phyloP scores from a whole-genome alignment of 306 rosid species.

The Herpetospermum pedunculosum region DNA sequence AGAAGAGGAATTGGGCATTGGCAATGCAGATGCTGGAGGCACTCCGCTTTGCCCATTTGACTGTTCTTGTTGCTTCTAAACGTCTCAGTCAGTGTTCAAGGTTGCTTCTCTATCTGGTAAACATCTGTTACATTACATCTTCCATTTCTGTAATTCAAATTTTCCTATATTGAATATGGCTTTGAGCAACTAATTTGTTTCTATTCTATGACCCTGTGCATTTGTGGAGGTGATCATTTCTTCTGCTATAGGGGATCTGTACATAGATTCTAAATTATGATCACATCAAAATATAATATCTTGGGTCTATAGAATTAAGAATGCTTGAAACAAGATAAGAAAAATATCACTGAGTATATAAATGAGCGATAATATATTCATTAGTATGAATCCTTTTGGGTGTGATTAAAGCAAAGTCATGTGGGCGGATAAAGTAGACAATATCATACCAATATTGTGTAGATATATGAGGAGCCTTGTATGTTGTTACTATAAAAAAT shows the following conservation, averaged over 20 bases:
- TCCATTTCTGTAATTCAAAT: not conserved
- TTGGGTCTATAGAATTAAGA: too few relatives aligned
- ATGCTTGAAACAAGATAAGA: too few relatives aligned
- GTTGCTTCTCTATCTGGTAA: not conserved
- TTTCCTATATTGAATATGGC: not conserved
- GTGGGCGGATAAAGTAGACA: too few relatives aligned
- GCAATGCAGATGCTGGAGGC: constrained; percentile 48
- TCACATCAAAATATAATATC: not conserved
- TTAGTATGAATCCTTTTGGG: too few relatives aligned
- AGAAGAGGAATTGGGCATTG: constrained; percentile 58
- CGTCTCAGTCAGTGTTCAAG: not conserved
- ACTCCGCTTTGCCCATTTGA: constrained; percentile 82
- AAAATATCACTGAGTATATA: too few relatives aligned
- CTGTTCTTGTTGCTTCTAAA: constrained; percentile 74
- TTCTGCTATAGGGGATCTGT: not conserved
- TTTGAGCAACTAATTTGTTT: not conserved
- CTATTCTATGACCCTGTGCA: not conserved
- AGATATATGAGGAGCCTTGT: too few relatives aligned
- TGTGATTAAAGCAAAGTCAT: too few relatives aligned
- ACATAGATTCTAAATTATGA: not conserved
- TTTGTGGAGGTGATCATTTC: not conserved
- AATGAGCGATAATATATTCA: too few relatives aligned
- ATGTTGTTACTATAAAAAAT: too few relatives aligned
- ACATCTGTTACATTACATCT: not conserved
- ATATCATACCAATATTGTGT: too few relatives aligned